Evolutionary conservation across 768 basidiomycete species (phyloP), one percentile per base, ranked within the genome.

Genomic region (Amanita fuliginea): DNA sequence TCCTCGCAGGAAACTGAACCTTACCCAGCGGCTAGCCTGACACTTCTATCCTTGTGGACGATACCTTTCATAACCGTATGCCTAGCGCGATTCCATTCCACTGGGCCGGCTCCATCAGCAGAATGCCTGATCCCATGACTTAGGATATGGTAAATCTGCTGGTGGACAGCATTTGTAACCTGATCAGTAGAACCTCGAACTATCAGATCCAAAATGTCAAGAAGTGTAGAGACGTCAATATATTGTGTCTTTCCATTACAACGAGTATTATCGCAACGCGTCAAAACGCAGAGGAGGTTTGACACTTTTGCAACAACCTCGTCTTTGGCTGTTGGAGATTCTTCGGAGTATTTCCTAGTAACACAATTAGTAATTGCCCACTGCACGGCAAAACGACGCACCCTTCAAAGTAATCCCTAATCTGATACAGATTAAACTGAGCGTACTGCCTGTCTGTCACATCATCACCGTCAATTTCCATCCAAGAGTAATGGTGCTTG

Each of bases 21-120:
- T 55, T 62, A 88, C 86, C 86, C 87, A 46, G 86, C 82, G 53
- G 71, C 67, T 13, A 89, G 59, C 33, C 86, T 74, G 18, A 81
- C 76, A 36, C 69, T 72, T 49, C 86, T 71, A 53, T 83, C 74
- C 34, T 58, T 62, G 54, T 83, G 75, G 8, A 59, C 66, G 52
- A 85, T 60, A 3, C 79, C 81, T 18, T 62, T 63, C 45, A 72
- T 67, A 6, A 79, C 59, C 5, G 77, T 54, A 21, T 73, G 62
- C 6, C 62, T 52, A 3, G 67, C 54, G 28, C 63, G 53, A 3
- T 66, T 62, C n/a, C 67, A 51, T 18, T 60, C 53, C 1, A 63
- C 59, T 10, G 60, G 55, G 26, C 64, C 59, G 30, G 68, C 48
- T 35, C 59, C 55, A 10, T 55, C 58, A 26, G 59, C 59, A 55